Conservation (phyloP, 371 early-diverging fungal genomes). For the Mucor irregularis region DNA sequence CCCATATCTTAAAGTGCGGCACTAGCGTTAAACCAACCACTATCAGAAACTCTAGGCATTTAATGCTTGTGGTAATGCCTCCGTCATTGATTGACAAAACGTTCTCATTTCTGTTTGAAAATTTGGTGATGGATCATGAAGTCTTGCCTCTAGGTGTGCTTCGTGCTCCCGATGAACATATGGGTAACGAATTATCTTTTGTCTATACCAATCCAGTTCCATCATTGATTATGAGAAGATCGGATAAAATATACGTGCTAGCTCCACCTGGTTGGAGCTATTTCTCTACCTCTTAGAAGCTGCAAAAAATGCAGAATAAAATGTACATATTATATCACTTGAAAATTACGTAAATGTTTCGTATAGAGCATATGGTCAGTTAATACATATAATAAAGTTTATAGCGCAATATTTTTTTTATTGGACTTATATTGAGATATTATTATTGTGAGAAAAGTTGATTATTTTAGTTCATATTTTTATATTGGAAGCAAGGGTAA, state of each 20-base stretch:
- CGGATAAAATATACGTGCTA: constrained; percentile 31
- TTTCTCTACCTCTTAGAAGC: constrained; percentile 1
- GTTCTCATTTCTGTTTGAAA: constrained; percentile 40
- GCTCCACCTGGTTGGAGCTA: constrained; percentile 33
- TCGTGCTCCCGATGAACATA: constrained; percentile 44
- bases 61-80: constrained; percentile 40
- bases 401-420: too few relatives aligned
- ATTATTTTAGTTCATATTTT: too few relatives aligned
- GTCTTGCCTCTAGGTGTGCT: constrained; percentile 45
- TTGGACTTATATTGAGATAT: too few relatives aligned
- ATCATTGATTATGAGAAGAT: constrained; percentile 26
- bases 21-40: constrained; percentile 20
- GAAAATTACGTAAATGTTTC: too few relatives aligned
- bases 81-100: constrained; percentile 34
- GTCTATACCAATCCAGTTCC: constrained; percentile 56
- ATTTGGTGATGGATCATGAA: constrained; percentile 35
- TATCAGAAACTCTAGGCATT: constrained; percentile 27
- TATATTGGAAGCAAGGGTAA: too few relatives aligned
- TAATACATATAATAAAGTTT: too few relatives aligned
- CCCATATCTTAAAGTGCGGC: constrained; percentile 8
- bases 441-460: too few relatives aligned
- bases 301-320: too few relatives aligned
- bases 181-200: constrained; percentile 50
- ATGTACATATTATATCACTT: too few relatives aligned
- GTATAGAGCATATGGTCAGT: too few relatives aligned